Conservation (phyloP, 768 basidiomycete species). For the Psilocybe subaeruginosa region DNA sequence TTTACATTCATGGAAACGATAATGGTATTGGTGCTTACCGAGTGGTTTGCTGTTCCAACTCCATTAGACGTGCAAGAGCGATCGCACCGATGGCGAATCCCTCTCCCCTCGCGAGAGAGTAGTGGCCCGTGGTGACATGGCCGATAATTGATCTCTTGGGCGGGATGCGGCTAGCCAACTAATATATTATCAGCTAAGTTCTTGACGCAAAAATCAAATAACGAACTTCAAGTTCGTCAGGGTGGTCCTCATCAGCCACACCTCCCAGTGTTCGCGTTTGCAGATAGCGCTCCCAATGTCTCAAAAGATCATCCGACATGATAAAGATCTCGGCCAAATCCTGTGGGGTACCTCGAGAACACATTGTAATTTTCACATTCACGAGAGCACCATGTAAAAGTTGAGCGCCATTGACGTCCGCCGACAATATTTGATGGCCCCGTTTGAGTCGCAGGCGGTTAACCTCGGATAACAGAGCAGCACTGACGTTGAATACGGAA, state of each 20-base stretch:
- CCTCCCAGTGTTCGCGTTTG: slow-evolving; percentile 18
- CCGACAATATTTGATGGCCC: slow-evolving; percentile 40
- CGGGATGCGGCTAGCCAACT: slow-evolving; percentile 52
- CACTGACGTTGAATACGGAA: slow-evolving; percentile 41
- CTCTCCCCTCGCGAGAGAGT: slow-evolving; percentile 76
- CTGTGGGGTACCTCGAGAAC: slow-evolving; percentile 69
- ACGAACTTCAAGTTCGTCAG: slow-evolving; percentile 31
- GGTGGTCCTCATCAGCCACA: slow-evolving; percentile 24
- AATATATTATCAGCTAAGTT: slow-evolving; percentile 1
- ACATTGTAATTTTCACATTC: slow-evolving; percentile 63
- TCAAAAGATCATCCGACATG: slow-evolving; percentile 56
- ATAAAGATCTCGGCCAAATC: slow-evolving; percentile 77
- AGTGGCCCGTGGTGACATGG: slow-evolving; percentile 83
- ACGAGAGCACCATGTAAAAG: slow-evolving; percentile 68
- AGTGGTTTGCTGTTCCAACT: slow-evolving; percentile 50
- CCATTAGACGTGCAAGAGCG: slow-evolving; percentile 53
- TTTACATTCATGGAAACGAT: background rate
- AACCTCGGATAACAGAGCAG: slow-evolving; percentile 53
- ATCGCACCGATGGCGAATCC: slow-evolving; percentile 82
- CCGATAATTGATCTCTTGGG: slow-evolving; percentile 62
- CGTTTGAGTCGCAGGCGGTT: slow-evolving; percentile 65
- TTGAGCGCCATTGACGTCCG: slow-evolving; percentile 36
- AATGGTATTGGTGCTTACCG: slow-evolving; percentile 28
- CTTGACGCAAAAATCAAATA: background rate
- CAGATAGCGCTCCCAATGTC: slow-evolving; percentile 45